Evolutionary conservation across 208 protist species (phyloP).

Genomic region (Trypanosoma brucei): DNA sequence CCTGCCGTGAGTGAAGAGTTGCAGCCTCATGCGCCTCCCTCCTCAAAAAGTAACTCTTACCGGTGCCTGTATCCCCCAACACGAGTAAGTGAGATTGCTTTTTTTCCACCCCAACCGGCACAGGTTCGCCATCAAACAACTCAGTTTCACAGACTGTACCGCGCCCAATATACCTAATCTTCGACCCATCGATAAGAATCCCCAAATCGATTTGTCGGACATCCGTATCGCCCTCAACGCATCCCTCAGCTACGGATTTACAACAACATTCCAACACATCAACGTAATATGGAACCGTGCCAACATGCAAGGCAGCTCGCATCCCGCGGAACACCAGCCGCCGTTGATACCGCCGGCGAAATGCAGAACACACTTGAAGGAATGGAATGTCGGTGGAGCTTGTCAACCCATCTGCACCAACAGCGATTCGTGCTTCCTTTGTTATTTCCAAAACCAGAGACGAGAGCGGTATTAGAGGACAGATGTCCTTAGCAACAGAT

Average conservation of each 20-base stretch:
- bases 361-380: constrained; percentile 30
- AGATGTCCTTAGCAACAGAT: not conserved
- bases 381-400: not conserved
- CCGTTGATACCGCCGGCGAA: constrained; percentile 32
- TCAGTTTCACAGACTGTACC: not conserved
- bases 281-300: constrained; percentile 25
- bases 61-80: constrained; percentile 41
- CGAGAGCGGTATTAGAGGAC: not conserved
- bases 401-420: not conserved
- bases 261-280: constrained; percentile 23
- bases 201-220: not conserved
- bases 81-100: constrained; percentile 24
- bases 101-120: not conserved
- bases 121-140: not conserved
- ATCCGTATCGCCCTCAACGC: not conserved
- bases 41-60: constrained; percentile 34
- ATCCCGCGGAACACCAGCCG: constrained; percentile 30
- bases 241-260: not conserved
- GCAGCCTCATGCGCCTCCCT: constrained; percentile 1
- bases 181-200: not conserved
- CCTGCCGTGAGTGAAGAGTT: not conserved
- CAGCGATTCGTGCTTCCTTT: not conserved
- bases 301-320: constrained; percentile 25
- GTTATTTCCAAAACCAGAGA: constrained; percentile 1
- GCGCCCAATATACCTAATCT: not conserved